Conservation (phyloP, 1,139 yeast species). For the Candida neerlandica region DNA sequence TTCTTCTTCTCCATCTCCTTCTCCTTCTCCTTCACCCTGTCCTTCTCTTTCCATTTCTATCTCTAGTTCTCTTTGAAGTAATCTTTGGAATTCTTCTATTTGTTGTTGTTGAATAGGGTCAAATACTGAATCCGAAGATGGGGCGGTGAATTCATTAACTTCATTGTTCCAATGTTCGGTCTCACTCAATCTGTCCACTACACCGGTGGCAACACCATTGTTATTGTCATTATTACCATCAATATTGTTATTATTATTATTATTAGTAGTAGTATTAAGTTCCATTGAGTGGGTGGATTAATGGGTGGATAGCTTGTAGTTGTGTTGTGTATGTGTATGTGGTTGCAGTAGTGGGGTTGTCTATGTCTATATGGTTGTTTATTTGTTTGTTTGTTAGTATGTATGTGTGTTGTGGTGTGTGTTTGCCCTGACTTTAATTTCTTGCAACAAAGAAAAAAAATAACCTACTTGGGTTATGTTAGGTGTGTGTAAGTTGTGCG, state of each 20-base stretch:
- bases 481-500: neutral
- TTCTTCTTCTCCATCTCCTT: neutral
- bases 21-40: neutral
- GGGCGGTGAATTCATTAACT: neutral
- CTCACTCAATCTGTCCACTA: constrained; percentile 3
- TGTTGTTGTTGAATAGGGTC: constrained; percentile 8
- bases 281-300: neutral
- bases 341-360: neutral
- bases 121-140: constrained; percentile 2
- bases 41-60: neutral
- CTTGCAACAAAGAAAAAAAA: neutral
- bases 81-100: constrained; percentile 5
- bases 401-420: neutral
- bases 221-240: neutral
- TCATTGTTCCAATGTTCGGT: constrained; percentile 5
- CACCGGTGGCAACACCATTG: neutral
- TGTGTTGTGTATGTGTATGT: neutral
- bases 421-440: neutral
- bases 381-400: neutral
- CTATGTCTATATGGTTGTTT: neutral
- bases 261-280: too few relatives aligned
- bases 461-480: neutral
- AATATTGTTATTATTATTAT: too few relatives aligned
- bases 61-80: constrained; percentile 1
- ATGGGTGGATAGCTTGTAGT: neutral